Base-by-base conservation (phyloP, 257 asterid species). In the Solanum rostratum region DNA sequence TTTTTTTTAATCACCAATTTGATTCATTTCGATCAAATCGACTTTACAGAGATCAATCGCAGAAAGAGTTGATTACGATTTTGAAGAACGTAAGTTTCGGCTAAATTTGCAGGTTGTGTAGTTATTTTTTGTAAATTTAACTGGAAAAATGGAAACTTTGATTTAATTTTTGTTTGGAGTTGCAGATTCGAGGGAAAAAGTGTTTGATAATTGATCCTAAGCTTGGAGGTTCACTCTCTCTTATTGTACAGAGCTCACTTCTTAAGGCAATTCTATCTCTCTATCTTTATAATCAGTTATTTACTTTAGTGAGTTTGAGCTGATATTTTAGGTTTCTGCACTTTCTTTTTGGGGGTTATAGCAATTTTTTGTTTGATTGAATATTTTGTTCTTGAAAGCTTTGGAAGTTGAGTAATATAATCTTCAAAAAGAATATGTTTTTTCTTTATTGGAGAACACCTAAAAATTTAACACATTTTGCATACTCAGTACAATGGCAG, bases 181-280 rank as follows among this genome's bases (percentile, higher is more conserved):
- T 85, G 10, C 80, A 97, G 99, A 89, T 97, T 91, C 93, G 98
- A 83, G 99, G 99, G 63, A 96, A 94, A 63, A 97, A 97, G 89
- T 97, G 98, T 89, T 90, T 97, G 87, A 96, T 94, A 65, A 89
- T 97, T 87, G 99, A 97, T 87, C 98, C 97, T 81, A 95, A 97
- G 92, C 98, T 95, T 59, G 89, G 98, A 46, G 99, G 99, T 7
- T 91, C 99, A 49, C 94, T 97, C 79, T 95, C 98, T 22, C 90
- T 92, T 60, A 91, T 97, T 78, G 89, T 95, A 83, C 98, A 90
- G 86, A 94, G 96, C 91, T 91, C 98, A 82, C 94, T 94, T 74
- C 94, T 97, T 45, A 95, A 94, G 98, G 99, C 84, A 90, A 80
- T 45, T 85, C 65, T 69, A 80, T 79, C 52, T 81, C 30, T 80